Conservation (phyloP, 2,329 filamentous ascomycete genomes). For the Aspergillus fijiensis region DNA sequence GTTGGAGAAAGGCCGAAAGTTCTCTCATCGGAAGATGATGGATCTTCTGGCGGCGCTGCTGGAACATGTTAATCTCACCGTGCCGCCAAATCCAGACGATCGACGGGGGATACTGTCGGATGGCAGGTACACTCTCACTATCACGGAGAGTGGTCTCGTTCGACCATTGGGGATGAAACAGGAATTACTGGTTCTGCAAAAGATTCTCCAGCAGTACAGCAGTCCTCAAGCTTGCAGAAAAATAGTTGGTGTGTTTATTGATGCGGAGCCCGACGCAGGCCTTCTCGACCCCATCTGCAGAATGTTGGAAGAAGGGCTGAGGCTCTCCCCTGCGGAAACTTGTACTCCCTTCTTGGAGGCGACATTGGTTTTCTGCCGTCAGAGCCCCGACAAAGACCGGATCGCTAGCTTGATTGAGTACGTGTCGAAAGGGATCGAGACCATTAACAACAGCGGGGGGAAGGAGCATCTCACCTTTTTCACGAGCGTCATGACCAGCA, state of each 20-base stretch:
- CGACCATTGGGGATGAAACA: conserved; percentile 33
- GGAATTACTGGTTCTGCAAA: conserved; percentile 52
- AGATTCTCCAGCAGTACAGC: conserved; percentile 63
- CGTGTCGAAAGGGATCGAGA: conserved; percentile 48
- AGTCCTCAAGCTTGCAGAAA: conserved; percentile 52
- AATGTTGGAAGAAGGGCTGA: conserved; percentile 57
- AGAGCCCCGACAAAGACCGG: conserved; percentile 36
- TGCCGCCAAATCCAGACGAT: conserved; percentile 27
- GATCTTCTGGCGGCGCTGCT: conserved; percentile 44
- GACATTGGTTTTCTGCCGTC: conserved; percentile 54
- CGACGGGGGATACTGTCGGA: conserved; percentile 24
- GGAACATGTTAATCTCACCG: conserved; percentile 38
- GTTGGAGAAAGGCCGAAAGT: conserved; percentile 49
- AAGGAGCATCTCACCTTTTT: conserved; percentile 54
- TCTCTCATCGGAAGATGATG: conserved; percentile 44
- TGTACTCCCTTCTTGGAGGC: conserved; percentile 59
- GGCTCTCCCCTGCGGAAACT: conserved; percentile 50
- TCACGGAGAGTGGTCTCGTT: conserved; percentile 35
- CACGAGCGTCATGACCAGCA: conserved; percentile 49
- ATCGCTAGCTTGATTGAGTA: conserved; percentile 42
- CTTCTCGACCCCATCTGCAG: conserved; percentile 48
- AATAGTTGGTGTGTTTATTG: conserved; percentile 60
- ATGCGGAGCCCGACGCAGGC: conserved; percentile 54
- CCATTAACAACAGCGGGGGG: conserved; percentile 50
- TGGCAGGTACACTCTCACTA: conserved; percentile 36